Base-by-base conservation (phyloP, 1,284 basidiomycete species). In the Marasmius oreades region DNA sequence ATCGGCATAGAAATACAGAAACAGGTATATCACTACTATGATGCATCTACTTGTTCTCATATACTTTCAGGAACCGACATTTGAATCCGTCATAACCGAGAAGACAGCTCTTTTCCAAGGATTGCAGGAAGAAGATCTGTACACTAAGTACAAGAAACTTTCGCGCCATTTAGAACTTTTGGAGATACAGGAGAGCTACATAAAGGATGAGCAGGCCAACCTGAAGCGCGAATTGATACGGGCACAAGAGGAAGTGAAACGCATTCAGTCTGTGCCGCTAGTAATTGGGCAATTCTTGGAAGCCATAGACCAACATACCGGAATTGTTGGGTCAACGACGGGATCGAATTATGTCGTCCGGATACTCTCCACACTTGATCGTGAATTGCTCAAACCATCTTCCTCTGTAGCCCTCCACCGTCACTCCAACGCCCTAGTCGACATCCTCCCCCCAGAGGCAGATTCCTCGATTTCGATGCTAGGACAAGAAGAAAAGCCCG, bases 281-380 rank as follows among this genome's bases (percentile, higher is more conserved):
- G 97, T 99, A 67, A 99, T 99, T 66, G 97, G 97, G 52, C 97
- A 99, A 72, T 99, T 99, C 79, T 84, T 99, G 44, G 97, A 99
- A 74, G 93, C 97, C 55, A 98, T 99, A 70, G 97, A 99, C 77
- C 93, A 98, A 71, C 88, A 92, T 67, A 95, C 96, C 20, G 95
- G 92, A 58, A 99, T 99, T 63, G 97, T 99, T 20, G 97, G 96
- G 37, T 95, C 93, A 26, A 99, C 97, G 0, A 99, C 97, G 8
- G 96, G 97, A 7, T 95, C 92, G 28, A 99, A 98, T 76, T 99
- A 99, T 70, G 95, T 99, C 56, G 96, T 99, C 63, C 86, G 97
- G 62, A 99, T 99, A 61, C 80, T 99, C 31, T 97, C 94, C 8
- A 99, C 97, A 2, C 84, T 99, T 53, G 97, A 99, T 77, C 86